Percentiles rank a stretch among this genome's conserved stretches.
Conservation (phyloP, 306 rosid species). For the Sicyos edulis region DNA sequence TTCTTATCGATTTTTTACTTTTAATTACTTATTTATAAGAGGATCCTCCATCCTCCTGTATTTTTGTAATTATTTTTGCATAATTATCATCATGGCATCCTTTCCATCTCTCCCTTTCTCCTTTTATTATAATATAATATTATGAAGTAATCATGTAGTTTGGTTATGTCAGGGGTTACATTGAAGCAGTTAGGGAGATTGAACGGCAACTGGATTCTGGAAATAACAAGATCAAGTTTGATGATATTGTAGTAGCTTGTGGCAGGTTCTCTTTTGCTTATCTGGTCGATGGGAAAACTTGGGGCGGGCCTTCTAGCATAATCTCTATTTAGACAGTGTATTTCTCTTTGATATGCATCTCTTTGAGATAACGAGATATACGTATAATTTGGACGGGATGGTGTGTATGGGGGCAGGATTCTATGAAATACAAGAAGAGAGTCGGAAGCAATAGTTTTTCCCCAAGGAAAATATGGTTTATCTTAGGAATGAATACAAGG, state of each 20-base stretch:
- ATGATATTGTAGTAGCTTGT: constrained; percentile 90
- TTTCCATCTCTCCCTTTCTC: neutral
- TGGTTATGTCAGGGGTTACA: constrained; percentile 68
- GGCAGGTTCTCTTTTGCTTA: constrained; percentile 57
- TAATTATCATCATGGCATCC: neutral
- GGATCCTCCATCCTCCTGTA: neutral
- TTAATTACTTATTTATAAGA: neutral
- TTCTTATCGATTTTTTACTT: neutral
- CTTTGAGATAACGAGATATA: too few species aligned
- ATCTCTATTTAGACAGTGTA: too few species aligned
- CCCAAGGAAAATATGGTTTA: constrained; percentile 1
- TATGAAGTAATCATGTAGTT: constrained; percentile 8
- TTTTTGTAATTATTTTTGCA: constrained; percentile 3
- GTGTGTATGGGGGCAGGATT: too few species aligned
- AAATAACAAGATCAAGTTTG: constrained; percentile 45
- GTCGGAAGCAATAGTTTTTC: too few species aligned
- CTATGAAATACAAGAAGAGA: too few species aligned
- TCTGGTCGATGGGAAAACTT: constrained; percentile 1
- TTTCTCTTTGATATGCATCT: too few species aligned
- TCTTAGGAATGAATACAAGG: neutral
- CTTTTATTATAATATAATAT: neutral
- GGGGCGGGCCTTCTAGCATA: neutral
- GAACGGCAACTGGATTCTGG: constrained; percentile 68
- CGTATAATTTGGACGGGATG: too few species aligned
- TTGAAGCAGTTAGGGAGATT: constrained; percentile 72